A percentile compares a stretch with the other conserved stretches of the same genome.
Evolutionary conservation across 139 green algal species (phyloP).

Genomic region (Mesotaenium endlicherianum): DNA sequence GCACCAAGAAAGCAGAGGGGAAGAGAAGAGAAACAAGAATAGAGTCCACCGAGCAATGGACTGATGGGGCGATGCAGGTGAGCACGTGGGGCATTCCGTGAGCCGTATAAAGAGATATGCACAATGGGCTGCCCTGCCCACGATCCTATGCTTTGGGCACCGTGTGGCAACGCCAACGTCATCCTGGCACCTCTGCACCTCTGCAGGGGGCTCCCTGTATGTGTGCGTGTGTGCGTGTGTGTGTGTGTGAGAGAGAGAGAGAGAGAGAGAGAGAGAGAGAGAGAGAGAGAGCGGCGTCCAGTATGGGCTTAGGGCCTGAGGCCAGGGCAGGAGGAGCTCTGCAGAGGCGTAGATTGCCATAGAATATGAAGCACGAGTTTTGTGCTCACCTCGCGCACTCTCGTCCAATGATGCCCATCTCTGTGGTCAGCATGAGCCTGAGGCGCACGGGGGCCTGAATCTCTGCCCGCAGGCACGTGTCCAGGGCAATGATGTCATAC

Average conservation of each 20-base stretch:
- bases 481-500: constrained; percentile 48
- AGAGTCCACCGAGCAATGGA: background rate
- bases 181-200: no score
- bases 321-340: background rate
- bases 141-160: no score
- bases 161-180: no score
- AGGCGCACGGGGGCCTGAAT: constrained; percentile 42
- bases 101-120: no score
- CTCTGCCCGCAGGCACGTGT: constrained; percentile 43
- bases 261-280: background rate
- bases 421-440: background rate
- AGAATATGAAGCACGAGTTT: background rate
- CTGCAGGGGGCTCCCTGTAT: no score
- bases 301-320: no score
- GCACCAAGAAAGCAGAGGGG: background rate
- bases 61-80: background rate
- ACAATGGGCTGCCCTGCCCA: no score
- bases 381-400: constrained; percentile 16
- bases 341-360: no score
- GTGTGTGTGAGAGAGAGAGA: background rate
- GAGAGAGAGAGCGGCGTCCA: background rate
- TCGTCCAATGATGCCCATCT: constrained; percentile 13
- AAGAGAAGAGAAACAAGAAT: background rate
- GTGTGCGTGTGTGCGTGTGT: no score
- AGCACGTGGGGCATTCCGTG: background rate